A percentile compares a stretch with the other conserved stretches of the same genome.
Conservation (phyloP, 2,329 filamentous ascomycete species). For the Penicillium sp. region DNA sequence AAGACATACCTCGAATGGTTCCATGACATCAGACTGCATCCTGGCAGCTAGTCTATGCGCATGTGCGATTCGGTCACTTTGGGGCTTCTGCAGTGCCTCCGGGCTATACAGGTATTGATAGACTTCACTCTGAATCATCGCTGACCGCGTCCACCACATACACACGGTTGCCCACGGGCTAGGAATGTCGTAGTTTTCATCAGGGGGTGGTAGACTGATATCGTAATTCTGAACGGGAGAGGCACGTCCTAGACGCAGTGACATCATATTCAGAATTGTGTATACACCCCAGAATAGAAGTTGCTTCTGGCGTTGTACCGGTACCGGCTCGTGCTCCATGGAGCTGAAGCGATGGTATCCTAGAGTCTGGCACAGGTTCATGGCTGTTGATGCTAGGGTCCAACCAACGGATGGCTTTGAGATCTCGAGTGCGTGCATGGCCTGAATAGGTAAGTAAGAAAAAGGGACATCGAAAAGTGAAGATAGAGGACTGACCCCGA, state of each 20-base stretch:
- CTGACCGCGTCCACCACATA: conserved; percentile 54
- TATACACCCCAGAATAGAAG: conserved; percentile 59
- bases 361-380: conserved; percentile 59
- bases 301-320: conserved; percentile 32
- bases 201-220: conserved; percentile 47
- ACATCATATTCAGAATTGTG: conserved; percentile 56
- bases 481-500: conserved; percentile 49
- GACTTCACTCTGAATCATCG: conserved; percentile 56
- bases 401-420: conserved; percentile 62
- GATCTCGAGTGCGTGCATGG: conserved; percentile 59
- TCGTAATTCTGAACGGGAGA: conserved; percentile 59
- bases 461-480: not conserved
- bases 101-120: conserved; percentile 56
- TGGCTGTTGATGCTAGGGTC: conserved; percentile 58
- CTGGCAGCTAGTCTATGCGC: conserved; percentile 29
- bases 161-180: conserved; percentile 48
- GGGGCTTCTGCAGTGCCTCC: conserved; percentile 28
- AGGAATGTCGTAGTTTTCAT: conserved; percentile 11
- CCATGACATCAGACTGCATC: conserved; percentile 29
- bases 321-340: conserved; percentile 24
- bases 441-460: conserved; percentile 37
- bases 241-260: conserved; percentile 57
- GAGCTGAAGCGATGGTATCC: conserved; percentile 52
- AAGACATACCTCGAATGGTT: conserved; percentile 30
- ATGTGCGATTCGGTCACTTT: conserved; percentile 26